Evolutionary conservation across 495 filamentous ascomycete genomes (phyloP).

Genomic region (Neurospora sp.): DNA sequence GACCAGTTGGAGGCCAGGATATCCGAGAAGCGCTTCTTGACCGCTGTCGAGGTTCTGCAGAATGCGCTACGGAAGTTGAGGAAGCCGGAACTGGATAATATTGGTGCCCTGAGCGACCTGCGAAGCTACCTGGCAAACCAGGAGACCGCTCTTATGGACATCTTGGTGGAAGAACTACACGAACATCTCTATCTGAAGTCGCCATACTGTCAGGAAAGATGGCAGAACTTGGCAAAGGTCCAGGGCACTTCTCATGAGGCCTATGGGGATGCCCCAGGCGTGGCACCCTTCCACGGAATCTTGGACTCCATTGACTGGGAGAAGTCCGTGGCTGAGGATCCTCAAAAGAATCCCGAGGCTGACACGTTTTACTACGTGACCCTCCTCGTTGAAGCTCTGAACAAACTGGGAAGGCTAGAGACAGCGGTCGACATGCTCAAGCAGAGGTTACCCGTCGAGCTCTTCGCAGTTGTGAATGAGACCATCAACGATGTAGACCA

Average conservation of each 20-base stretch:
- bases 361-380: slow-evolving; percentile 91
- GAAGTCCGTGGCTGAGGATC: slow-evolving; percentile 67
- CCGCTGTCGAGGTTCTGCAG: slow-evolving; percentile 84
- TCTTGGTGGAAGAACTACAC: slow-evolving; percentile 90
- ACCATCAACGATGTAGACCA: slow-evolving; percentile 89
- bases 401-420: slow-evolving; percentile 77
- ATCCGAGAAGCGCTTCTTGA: slow-evolving; percentile 90
- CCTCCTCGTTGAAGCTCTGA: slow-evolving; percentile 77
- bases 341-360: slow-evolving; percentile 83
- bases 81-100: slow-evolving; percentile 80
- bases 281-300: slow-evolving; percentile 61
- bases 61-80: slow-evolving; percentile 73
- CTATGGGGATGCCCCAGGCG: slow-evolving; percentile 34
- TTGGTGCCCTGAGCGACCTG: slow-evolving; percentile 80
- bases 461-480: slow-evolving; percentile 89
- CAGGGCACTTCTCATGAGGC: slow-evolving; percentile 34
- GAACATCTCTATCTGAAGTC: slow-evolving; percentile 96
- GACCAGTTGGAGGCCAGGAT: slow-evolving; percentile 88
- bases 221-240: slow-evolving; percentile 61
- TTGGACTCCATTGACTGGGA: slow-evolving; percentile 66
- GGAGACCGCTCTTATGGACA: slow-evolving; percentile 83
- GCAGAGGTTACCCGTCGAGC: slow-evolving; percentile 84
- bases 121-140: slow-evolving; percentile 86
- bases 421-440: slow-evolving; percentile 82
- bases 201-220: slow-evolving; percentile 88